Conservation (phyloP, 352 stramenopile species). For the Phytophthora ohioensis region DNA sequence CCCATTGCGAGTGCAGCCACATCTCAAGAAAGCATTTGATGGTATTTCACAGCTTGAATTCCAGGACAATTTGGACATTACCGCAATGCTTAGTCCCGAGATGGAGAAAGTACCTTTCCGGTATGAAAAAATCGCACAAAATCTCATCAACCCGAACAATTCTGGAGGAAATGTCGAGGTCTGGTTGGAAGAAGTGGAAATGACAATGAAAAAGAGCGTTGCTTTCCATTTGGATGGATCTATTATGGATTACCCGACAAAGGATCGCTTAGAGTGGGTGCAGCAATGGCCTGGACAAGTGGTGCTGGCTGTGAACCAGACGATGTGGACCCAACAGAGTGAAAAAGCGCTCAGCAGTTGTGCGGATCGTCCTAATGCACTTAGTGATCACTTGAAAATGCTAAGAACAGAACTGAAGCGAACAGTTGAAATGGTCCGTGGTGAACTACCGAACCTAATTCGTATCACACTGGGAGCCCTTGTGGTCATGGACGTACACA, state of each 20-base stretch:
- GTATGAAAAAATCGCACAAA: conserved; percentile 89
- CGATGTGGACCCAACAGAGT: conserved; percentile 90
- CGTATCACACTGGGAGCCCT: conserved; percentile 92
- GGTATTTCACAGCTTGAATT: conserved; percentile 94
- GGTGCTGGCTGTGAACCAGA: conserved; percentile 94
- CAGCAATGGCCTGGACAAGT: conserved; percentile 94
- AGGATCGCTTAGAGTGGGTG: conserved; percentile 92
- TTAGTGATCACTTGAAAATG: conserved; percentile 74
- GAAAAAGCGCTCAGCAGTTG: conserved; percentile 68
- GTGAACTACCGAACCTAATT: conserved; percentile 93
- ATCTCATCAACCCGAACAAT: conserved; percentile 94
- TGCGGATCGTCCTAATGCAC: conserved; percentile 45
- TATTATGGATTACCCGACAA: conserved; percentile 88
- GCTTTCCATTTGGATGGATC: conserved; percentile 84
- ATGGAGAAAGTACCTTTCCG: conserved; percentile 91
- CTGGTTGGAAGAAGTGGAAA: conserved; percentile 87
- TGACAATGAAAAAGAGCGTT: conserved; percentile 89
- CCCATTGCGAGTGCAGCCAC: conserved; percentile 93
- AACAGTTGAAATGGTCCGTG: conserved; percentile 93
- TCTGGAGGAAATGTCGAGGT: conserved; percentile 95
- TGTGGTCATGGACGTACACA: conserved; percentile 97
- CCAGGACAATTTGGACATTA: conserved; percentile 92
- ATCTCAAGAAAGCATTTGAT: conserved; percentile 96
- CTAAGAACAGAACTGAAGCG: conserved; percentile 82
- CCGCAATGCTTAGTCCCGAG: conserved; percentile 88